phyloP scores from a whole-genome alignment of 257 asterid species.

The Cinchona pubescens region DNA sequence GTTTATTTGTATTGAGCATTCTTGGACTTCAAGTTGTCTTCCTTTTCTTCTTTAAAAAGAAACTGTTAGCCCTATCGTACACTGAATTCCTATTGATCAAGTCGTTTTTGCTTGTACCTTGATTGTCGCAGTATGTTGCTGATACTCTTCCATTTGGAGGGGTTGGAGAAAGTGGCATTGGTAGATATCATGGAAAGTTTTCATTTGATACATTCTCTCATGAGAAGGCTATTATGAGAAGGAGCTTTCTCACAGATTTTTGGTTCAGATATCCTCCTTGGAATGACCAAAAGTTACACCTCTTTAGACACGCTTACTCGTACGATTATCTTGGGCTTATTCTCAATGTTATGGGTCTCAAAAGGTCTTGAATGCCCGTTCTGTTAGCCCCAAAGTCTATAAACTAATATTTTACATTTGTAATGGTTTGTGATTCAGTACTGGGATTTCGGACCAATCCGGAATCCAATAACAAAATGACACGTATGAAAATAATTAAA shows the following conservation, averaged over 20 bases:
- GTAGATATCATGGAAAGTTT: conserved; percentile 74
- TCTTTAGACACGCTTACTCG: conserved; percentile 48
- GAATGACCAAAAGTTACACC: conserved; percentile 45
- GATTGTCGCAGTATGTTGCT: conserved; percentile 50
- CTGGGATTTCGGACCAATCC: too few species aligned
- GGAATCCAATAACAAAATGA: too few species aligned
- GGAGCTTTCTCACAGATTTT: conserved; percentile 52
- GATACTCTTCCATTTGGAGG: conserved; percentile 84
- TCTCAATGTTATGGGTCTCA: conserved; percentile 57
- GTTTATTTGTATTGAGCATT: too few species aligned
- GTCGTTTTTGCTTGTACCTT: background rate
- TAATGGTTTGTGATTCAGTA: too few species aligned
- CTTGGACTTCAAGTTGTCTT: too few species aligned
- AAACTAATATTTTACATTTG: too few species aligned
- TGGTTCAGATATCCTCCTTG: conserved; percentile 97
- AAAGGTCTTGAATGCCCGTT: conserved; percentile 28
- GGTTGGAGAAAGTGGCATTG: conserved; percentile 73
- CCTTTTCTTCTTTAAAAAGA: background rate
- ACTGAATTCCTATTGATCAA: too few species aligned
- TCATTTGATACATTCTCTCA: conserved; percentile 69
- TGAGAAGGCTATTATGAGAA: conserved; percentile 45
- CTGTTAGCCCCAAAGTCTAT: too few species aligned
- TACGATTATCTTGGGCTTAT: conserved; percentile 54
- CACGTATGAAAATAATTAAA: too few species aligned
- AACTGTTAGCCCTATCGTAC: too few species aligned